Evolutionary conservation across 2,329 filamentous ascomycete species (phyloP).

Genomic region (Exophiala alcalophila): DNA sequence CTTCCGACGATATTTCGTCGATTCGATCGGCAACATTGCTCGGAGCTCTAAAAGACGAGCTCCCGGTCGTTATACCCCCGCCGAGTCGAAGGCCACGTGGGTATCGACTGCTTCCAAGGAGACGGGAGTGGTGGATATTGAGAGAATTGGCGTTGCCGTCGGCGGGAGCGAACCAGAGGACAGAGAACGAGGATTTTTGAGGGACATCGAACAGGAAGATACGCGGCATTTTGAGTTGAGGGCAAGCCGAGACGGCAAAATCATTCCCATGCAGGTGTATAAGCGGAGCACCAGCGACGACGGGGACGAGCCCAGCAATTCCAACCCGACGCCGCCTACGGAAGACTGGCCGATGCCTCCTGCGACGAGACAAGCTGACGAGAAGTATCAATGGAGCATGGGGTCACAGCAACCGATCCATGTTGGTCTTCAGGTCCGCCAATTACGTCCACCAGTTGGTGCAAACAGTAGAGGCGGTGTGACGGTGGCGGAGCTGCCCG

Average conservation of each 20-base stretch:
- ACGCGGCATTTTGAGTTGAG: conserved; percentile 76
- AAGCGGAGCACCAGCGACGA: no score
- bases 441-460: no score
- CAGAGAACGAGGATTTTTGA: conserved; percentile 14
- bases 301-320: neutral
- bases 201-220: conserved; percentile 53
- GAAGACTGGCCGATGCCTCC: conserved; percentile 12
- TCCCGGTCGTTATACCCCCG: no score
- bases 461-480: conserved; percentile 2
- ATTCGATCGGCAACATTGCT: conserved; percentile 15
- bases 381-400: neutral
- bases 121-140: conserved; percentile 2
- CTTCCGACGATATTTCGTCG: conserved; percentile 24
- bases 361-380: neutral
- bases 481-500: neutral
- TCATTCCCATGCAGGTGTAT: conserved; percentile 27
- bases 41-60: conserved; percentile 7
- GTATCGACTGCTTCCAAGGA: neutral
- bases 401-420: conserved; percentile 9
- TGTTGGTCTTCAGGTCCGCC: conserved; percentile 9
- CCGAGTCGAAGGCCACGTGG: neutral
- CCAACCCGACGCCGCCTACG: neutral
- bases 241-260: conserved; percentile 22
- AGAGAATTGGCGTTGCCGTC: conserved; percentile 6
- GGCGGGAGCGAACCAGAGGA: conserved; percentile 3